phyloP scores from a whole-genome alignment of 495 filamentous ascomycete species.

The Aspergillus nanangensis region DNA sequence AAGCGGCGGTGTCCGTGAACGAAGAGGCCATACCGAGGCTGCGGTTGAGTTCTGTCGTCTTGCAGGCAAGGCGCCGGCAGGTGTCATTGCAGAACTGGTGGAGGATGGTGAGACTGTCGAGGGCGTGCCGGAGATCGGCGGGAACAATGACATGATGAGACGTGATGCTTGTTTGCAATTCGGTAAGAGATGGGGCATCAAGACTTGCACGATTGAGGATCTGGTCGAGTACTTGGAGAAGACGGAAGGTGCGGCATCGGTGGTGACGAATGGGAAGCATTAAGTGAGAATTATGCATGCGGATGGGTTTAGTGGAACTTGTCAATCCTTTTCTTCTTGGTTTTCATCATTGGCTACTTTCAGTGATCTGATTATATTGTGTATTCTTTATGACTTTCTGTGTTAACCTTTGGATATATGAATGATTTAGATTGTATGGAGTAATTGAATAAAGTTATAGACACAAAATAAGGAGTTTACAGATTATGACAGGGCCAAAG shows the following conservation, averaged over 20 bases:
- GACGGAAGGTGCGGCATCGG: conserved; percentile 21
- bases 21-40: conserved; percentile 89
- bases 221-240: conserved; percentile 74
- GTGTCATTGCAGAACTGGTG: conserved; percentile 83
- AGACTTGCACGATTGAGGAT: conserved; percentile 93
- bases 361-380: neutral
- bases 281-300: no score
- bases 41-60: conserved; percentile 82
- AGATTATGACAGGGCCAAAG: neutral
- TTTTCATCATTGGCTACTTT: neutral
- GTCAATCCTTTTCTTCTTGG: neutral
- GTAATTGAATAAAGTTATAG: no score
- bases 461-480: neutral
- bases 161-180: conserved; percentile 86
- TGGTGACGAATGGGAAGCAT: conserved; percentile 34
- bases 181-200: conserved; percentile 82
- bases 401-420: neutral
- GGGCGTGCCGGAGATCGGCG: conserved; percentile 49
- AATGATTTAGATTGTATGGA: no score
- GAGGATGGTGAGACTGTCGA: conserved; percentile 69
- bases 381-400: neutral
- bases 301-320: neutral
- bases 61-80: conserved; percentile 67
- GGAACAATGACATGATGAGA: conserved; percentile 82
- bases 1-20: conserved; percentile 72